These are phyloP conservation scores for Pyrus pyrifolia DNA, from an alignment of 306 rosid genomes.

Conservation along the genomic window DNA sequence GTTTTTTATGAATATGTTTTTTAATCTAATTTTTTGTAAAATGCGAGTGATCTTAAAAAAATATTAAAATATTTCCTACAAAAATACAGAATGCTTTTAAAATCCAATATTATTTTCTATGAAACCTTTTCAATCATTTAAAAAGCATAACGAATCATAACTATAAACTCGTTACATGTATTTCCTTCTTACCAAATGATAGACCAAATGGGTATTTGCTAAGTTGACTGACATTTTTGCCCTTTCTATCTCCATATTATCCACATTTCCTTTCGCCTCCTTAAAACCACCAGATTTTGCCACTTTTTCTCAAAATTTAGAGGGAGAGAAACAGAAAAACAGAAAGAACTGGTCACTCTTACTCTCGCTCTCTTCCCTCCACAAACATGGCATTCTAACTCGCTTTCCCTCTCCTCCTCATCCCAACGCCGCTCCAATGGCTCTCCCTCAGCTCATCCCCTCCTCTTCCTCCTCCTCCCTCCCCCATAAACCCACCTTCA, in stretches of 20 bases:
- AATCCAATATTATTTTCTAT: no score
- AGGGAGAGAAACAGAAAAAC: background rate
- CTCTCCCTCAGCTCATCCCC: constrained; percentile 70
- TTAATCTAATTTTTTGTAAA: no score
- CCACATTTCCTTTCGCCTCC: constrained; percentile 35
- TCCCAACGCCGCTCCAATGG: constrained; percentile 34
- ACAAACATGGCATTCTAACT: constrained; percentile 7
- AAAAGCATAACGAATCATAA: no score
- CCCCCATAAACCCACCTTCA: constrained; percentile 44
- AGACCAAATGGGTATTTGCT: no score
- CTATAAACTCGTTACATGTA: no score
- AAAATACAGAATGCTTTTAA: accelerated
- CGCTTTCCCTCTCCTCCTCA: background rate
- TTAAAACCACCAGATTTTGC: constrained; percentile 41
- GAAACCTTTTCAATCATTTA: accelerated
- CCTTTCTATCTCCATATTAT: constrained; percentile 22
- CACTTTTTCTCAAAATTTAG: background rate
- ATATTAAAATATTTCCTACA: no score
- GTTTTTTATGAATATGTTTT: no score
- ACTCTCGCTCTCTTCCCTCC: background rate
- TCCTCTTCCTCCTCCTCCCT: constrained; percentile 52
- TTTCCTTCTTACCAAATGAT: no score
- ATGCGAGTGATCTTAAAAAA: no score
- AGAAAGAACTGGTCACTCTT: background rate
- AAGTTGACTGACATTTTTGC: no score